Percentiles rank a stretch among this genome's conserved stretches.
Evolutionary conservation across 2,329 filamentous ascomycete species (phyloP).

Genomic region (Xylariaceae sp.): DNA sequence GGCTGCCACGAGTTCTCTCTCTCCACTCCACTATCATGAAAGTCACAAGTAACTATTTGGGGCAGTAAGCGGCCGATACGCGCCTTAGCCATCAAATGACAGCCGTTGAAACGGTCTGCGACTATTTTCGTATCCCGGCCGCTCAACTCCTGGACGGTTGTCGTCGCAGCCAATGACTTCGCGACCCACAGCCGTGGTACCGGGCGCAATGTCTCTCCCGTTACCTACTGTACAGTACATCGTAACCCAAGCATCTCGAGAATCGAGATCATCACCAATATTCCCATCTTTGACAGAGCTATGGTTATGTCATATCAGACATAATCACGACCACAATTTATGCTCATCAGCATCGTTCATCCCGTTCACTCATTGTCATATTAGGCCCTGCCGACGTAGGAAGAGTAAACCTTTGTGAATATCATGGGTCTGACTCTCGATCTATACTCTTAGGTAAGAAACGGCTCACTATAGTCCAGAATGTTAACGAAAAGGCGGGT

Average conservation of each 20-base stretch:
- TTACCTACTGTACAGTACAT: no score
- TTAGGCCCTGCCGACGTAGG: slow-evolving; percentile 1
- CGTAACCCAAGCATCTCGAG: no score
- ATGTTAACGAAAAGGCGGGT: slow-evolving; percentile 9
- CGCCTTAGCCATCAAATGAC: slow-evolving; percentile 10
- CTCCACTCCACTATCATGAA: slow-evolving; percentile 6
- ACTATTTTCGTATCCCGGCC: slow-evolving; percentile 15
- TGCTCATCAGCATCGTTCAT: neutral
- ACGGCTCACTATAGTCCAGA: slow-evolving; percentile 1
- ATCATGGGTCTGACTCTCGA: slow-evolving; percentile 3
- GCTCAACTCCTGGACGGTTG: slow-evolving; percentile 1
- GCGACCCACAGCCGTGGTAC: slow-evolving; percentile 13
- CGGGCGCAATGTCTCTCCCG: slow-evolving; percentile 16
- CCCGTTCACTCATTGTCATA: slow-evolving; percentile 3
- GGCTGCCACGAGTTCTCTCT: slow-evolving; percentile 18
- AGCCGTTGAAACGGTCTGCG: slow-evolving; percentile 8
- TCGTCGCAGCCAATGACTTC: slow-evolving; percentile 15
- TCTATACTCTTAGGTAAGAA: slow-evolving; percentile 16
- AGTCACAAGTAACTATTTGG: slow-evolving; percentile 6
- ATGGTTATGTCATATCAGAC: slow-evolving; percentile 1
- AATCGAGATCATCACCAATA: neutral
- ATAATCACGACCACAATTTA: neutral
- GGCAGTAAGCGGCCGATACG: slow-evolving; percentile 11
- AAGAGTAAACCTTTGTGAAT: slow-evolving; percentile 7
- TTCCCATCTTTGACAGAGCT: slow-evolving; percentile 1